phyloP scores from a whole-genome alignment of 441 rosid genomes.

The Populus hybrid region DNA sequence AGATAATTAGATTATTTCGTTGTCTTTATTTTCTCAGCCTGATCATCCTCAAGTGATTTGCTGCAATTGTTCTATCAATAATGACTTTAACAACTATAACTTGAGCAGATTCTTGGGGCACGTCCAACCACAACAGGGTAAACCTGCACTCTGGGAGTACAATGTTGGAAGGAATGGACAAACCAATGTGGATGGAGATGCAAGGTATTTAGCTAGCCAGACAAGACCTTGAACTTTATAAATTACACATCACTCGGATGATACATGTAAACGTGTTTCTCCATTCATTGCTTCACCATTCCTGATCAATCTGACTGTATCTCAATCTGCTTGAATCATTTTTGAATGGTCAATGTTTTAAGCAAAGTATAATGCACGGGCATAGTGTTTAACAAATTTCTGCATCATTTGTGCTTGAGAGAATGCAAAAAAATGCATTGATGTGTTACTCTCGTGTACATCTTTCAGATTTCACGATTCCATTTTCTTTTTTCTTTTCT shows the following conservation, averaged over 20 bases:
- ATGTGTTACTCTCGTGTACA: constrained; percentile 10
- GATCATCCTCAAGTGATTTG: background rate
- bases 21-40: background rate
- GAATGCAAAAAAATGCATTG: background rate
- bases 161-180: constrained; percentile 60
- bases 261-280: background rate
- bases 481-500: background rate
- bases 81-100: background rate
- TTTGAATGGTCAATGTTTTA: constrained; percentile 22
- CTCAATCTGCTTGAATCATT: constrained; percentile 8
- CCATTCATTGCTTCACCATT: background rate
- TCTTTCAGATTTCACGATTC: background rate
- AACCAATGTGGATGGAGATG: constrained; percentile 52
- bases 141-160: constrained; percentile 85
- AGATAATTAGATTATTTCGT: constrained; percentile 4
- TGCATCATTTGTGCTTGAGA: constrained; percentile 5
- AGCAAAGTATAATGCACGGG: constrained; percentile 2
- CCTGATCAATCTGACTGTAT: background rate
- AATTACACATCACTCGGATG: background rate
- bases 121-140: constrained; percentile 79
- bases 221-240: constrained; percentile 15
- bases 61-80: background rate
- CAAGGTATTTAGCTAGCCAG: constrained; percentile 50
- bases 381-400: constrained; percentile 16
- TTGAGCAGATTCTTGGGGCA: constrained; percentile 84